Percentiles rank a stretch among this genome's conserved stretches.
phyloP scores from a whole-genome alignment of 257 asterid genomes.

The Anisodus acutangulus region DNA sequence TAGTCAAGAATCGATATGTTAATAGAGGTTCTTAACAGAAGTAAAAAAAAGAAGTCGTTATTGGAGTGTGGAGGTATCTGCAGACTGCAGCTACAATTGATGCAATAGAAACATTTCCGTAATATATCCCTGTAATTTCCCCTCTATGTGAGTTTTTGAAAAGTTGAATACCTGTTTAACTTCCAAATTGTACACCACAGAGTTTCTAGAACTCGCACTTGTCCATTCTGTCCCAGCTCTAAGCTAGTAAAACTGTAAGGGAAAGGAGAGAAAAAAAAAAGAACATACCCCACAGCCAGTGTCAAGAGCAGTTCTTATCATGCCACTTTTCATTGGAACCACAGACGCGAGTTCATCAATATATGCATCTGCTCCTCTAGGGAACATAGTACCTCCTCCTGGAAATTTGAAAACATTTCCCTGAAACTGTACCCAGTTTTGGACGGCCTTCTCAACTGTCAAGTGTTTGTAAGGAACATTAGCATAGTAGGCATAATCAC shows the following conservation, averaged over 20 bases:
- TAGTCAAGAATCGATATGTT: background rate
- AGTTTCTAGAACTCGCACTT: background rate
- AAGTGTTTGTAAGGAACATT: constrained; percentile 85
- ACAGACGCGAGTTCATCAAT: constrained; percentile 79
- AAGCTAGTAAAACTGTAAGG: background rate
- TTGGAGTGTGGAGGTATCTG: background rate
- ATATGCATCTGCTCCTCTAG: constrained; percentile 90
- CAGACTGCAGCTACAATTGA: background rate
- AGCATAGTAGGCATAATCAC: constrained; percentile 84
- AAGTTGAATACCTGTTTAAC: background rate
- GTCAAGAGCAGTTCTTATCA: constrained; percentile 84
- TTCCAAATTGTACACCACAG: background rate
- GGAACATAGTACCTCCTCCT: constrained; percentile 98
- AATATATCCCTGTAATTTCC: background rate
- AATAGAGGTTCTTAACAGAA: constrained; percentile 18
- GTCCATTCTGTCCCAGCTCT: background rate
- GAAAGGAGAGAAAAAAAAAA: background rate
- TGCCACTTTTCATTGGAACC: constrained; percentile 70
- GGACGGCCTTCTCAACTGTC: constrained; percentile 88
- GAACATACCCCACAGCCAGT: constrained; percentile 91
- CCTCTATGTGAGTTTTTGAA: background rate
- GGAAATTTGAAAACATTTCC: constrained; percentile 89
- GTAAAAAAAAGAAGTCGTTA: background rate
- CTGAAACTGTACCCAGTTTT: constrained; percentile 84
- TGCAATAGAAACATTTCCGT: background rate